These are phyloP conservation scores for Acacia confusa DNA, from an alignment of 306 rosid species.

Conservation along the genomic window DNA sequence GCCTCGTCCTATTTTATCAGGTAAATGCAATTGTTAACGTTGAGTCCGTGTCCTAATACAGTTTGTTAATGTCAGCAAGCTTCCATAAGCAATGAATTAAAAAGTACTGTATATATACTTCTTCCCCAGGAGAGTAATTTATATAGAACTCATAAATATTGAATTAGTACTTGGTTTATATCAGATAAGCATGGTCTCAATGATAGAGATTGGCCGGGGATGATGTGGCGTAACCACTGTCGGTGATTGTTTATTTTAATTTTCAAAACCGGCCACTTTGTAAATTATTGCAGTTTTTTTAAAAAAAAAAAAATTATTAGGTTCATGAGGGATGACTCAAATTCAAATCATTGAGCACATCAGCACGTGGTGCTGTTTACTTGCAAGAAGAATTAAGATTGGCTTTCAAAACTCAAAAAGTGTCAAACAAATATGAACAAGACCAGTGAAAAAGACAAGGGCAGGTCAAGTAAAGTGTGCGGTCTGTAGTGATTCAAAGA, in stretches of 20 bases:
- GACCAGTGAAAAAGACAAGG: neutral
- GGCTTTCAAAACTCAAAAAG: neutral
- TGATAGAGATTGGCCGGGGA: neutral
- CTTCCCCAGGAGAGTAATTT: neutral
- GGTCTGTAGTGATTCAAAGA: neutral
- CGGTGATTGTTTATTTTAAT: slow-evolving; percentile 14
- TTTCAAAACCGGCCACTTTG: neutral
- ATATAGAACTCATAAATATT: neutral
- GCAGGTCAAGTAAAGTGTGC: neutral
- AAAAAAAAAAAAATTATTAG: slow-evolving; percentile 8
- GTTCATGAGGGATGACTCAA: slow-evolving; percentile 5
- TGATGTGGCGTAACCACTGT: neutral
- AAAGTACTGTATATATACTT: too few relatives aligned
- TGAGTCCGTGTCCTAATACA: neutral
- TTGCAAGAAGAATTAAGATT: neutral
- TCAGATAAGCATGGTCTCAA: neutral
- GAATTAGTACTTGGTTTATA: neutral
- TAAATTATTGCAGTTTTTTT: neutral
- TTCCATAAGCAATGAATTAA: neutral
- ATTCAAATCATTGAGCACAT: neutral
- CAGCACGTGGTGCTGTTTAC: slow-evolving; percentile 22
- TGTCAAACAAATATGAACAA: neutral
- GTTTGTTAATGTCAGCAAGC: neutral
- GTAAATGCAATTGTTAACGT: neutral
- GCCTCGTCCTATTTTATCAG: neutral